A percentile compares a stretch with the other conserved stretches of the same genome.
Evolutionary conservation across 768 basidiomycete genomes (phyloP).

Genomic region (Mycena amicta): DNA sequence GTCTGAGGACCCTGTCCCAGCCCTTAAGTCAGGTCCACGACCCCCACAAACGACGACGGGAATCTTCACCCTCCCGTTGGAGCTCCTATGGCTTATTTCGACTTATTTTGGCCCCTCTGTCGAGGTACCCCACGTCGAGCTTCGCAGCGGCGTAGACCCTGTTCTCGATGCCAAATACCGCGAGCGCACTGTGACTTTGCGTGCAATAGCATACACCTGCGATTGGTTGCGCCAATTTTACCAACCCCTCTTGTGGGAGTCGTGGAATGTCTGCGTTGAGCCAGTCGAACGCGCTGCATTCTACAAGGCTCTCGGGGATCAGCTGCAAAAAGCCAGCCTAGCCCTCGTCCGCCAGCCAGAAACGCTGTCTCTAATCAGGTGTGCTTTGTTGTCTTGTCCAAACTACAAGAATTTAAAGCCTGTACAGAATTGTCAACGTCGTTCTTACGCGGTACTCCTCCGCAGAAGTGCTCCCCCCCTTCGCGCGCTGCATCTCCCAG

Average conservation of each 20-base stretch:
- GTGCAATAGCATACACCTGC: conserved; percentile 13
- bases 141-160: neutral
- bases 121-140: neutral
- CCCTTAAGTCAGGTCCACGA: neutral
- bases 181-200: conserved; percentile 1
- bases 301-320: conserved; percentile 13
- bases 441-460: conserved; percentile 31
- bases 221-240: neutral
- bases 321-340: conserved; percentile 1
- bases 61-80: conserved; percentile 4
- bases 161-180: neutral
- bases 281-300: neutral
- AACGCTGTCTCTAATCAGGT: conserved; percentile 3
- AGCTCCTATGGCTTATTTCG: conserved; percentile 1
- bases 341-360: neutral
- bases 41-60: neutral
- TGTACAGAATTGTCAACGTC: conserved; percentile 28
- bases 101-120: conserved; percentile 1
- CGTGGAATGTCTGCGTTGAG: conserved; percentile 7
- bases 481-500: conserved; percentile 28
- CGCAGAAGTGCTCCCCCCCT: conserved; percentile 27
- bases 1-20: no score
- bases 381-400: no score
- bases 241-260: conserved; percentile 9
- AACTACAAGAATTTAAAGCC: no score